Conservation (phyloP, 1,284 basidiomycete species). For the Abortiporus biennis region DNA sequence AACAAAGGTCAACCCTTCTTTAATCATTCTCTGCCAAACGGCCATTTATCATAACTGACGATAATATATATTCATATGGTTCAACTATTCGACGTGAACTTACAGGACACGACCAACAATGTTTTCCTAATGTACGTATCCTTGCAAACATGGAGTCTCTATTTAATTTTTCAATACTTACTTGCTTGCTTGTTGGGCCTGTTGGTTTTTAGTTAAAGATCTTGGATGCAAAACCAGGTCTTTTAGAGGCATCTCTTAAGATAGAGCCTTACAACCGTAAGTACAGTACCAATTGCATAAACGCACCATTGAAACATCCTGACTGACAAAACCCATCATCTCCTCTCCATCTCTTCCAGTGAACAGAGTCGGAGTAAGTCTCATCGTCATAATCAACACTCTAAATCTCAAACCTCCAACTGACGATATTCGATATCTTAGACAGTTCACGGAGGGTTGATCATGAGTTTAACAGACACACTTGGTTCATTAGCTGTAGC, state of each 20-base stretch:
- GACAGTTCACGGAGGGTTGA: constrained; percentile 80
- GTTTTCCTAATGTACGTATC: constrained; percentile 64
- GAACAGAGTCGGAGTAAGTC: constrained; percentile 67
- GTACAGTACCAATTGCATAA: constrained; percentile 18
- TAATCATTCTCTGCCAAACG: not conserved
- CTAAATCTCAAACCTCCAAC: not conserved
- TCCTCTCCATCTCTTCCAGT: constrained; percentile 29
- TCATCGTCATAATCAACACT: constrained; percentile 1
- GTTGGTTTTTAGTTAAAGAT: constrained; percentile 71
- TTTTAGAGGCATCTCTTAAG: constrained; percentile 59
- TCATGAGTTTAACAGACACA: constrained; percentile 82
- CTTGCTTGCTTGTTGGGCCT: no score
- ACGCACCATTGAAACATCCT: not conserved
- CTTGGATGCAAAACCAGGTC: constrained; percentile 56
- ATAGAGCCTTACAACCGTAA: constrained; percentile 69
- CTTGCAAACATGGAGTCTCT: not conserved
- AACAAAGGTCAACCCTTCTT: constrained; percentile 50
- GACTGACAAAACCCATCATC: not conserved
- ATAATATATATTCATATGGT: no score
- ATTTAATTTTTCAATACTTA: no score
- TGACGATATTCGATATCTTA: constrained; percentile 11
- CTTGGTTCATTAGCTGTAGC: constrained; percentile 81
- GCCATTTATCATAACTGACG: no score
- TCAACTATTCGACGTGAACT: no score
- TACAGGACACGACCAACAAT: constrained; percentile 69